A percentile compares a stretch with the other conserved stretches of the same genome.
Evolutionary conservation across 2,329 filamentous ascomycete species (phyloP).

Genomic region (Camillea tinctor): DNA sequence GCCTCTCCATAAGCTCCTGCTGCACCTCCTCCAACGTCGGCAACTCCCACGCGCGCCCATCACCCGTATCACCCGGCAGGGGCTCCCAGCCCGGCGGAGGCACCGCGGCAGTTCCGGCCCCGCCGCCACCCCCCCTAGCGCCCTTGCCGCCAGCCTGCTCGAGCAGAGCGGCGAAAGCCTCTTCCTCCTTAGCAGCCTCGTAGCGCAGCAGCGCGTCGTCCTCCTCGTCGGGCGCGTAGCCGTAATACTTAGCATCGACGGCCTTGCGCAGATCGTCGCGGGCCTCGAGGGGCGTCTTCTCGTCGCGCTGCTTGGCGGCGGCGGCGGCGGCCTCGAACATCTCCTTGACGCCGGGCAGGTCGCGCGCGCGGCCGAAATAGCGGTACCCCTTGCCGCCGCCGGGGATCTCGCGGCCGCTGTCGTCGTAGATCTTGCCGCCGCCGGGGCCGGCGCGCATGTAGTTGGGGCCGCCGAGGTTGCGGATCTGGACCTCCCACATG

Average conservation of each 20-base stretch:
- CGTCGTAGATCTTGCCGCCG: constrained; percentile 67
- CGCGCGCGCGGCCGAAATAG: constrained; percentile 87
- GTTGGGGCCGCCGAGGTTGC: constrained; percentile 93
- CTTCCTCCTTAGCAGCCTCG: constrained; percentile 79
- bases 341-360: constrained; percentile 94
- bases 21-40: constrained; percentile 92
- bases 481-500: constrained; percentile 97
- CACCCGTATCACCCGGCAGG: constrained; percentile 81
- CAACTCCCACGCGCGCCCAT: constrained; percentile 78
- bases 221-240: constrained; percentile 90
- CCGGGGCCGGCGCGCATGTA: constrained; percentile 76
- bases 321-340: constrained; percentile 77
- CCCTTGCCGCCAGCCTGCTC: constrained; percentile 51
- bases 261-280: constrained; percentile 69
- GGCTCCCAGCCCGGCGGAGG: constrained; percentile 74
- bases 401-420: constrained; percentile 68
- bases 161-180: constrained; percentile 70
- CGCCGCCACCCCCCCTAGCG: constrained; percentile 36
- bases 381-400: constrained; percentile 86
- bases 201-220: constrained; percentile 78
- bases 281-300: constrained; percentile 64
- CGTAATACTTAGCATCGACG: constrained; percentile 94
- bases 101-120: no score
- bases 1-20: constrained; percentile 83
- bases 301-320: constrained; percentile 48